Evolutionary conservation across 148 eudicot genomes (phyloP).

Genomic region (Pharnaceum exiguum): DNA sequence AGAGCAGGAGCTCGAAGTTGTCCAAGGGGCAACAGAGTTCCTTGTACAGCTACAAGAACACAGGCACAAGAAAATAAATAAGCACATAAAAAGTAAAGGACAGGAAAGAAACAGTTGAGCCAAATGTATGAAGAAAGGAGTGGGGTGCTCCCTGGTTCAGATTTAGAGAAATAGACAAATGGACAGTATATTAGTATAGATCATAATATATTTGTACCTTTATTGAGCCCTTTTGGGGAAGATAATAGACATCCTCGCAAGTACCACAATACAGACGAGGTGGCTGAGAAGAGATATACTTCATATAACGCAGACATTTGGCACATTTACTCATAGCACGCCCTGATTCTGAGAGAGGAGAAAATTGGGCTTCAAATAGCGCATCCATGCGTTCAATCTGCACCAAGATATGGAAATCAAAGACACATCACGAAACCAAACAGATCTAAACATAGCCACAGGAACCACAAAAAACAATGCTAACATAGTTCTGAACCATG

Average conservation of each 20-base stretch:
- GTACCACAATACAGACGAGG: conserved; percentile 77
- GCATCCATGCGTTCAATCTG: conserved; percentile 97
- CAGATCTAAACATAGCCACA: not conserved
- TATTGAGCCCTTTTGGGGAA: conserved; percentile 83
- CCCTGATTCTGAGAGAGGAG: conserved; percentile 89
- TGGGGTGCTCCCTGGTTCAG: not conserved
- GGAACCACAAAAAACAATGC: too few species aligned
- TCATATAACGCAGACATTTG: conserved; percentile 88
- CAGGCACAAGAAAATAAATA: not conserved
- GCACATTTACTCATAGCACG: conserved; percentile 89
- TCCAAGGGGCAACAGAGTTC: conserved; percentile 89
- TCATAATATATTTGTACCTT: conserved; percentile 45
- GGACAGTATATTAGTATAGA: not conserved
- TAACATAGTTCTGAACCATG: not conserved
- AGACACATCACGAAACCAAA: not conserved
- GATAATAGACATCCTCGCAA: conserved; percentile 91
- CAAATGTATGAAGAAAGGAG: not conserved
- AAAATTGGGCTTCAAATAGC: conserved; percentile 92
- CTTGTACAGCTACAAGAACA: conserved; percentile 68
- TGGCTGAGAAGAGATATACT: conserved; percentile 68
- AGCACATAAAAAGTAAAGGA: not conserved
- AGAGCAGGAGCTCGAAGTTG: conserved; percentile 85
- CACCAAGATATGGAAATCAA: conserved; percentile 18
- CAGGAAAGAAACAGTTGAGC: conserved; percentile 3
- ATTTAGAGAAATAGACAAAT: not conserved